Conservation (phyloP, 768 basidiomycete genomes). For the Mycena leptocephala region DNA sequence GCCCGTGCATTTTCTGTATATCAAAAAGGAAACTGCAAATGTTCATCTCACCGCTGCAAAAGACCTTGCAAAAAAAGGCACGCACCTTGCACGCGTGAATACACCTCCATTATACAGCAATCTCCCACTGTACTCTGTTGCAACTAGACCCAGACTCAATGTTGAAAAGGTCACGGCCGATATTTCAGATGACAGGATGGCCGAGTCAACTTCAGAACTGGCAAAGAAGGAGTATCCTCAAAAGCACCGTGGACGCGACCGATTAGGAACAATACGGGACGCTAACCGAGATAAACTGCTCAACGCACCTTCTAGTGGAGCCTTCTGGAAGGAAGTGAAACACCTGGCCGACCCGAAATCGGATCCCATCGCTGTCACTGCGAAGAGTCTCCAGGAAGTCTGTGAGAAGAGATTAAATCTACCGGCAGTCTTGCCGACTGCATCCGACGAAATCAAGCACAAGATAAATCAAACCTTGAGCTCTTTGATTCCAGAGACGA, state of each 20-base stretch:
- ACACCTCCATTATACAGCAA: not conserved
- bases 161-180: constrained; percentile 8
- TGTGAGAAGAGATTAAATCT: constrained; percentile 26
- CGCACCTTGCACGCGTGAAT: not conserved
- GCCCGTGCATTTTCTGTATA: constrained; percentile 3
- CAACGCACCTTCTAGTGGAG: constrained; percentile 9
- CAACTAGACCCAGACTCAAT: not conserved
- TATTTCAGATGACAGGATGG: not conserved
- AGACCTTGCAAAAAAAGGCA: not conserved
- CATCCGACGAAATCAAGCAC: constrained; percentile 8
- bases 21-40: not conserved
- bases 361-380: not conserved
- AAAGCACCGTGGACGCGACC: constrained; percentile 9
- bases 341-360: too few species aligned
- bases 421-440: not conserved
- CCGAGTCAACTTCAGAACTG: not conserved
- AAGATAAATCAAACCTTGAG: constrained; percentile 10
- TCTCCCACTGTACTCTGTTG: not conserved
- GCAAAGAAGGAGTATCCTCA: not conserved
- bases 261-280: not conserved
- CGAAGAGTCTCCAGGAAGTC: not conserved
- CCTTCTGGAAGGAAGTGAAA: constrained; percentile 20
- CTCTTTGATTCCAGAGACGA: constrained; percentile 7
- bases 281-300: constrained; percentile 8
- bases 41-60: not conserved